These are phyloP conservation scores for Talaromyces liani DNA, from an alignment of 495 filamentous ascomycete species.

Conservation along the genomic window DNA sequence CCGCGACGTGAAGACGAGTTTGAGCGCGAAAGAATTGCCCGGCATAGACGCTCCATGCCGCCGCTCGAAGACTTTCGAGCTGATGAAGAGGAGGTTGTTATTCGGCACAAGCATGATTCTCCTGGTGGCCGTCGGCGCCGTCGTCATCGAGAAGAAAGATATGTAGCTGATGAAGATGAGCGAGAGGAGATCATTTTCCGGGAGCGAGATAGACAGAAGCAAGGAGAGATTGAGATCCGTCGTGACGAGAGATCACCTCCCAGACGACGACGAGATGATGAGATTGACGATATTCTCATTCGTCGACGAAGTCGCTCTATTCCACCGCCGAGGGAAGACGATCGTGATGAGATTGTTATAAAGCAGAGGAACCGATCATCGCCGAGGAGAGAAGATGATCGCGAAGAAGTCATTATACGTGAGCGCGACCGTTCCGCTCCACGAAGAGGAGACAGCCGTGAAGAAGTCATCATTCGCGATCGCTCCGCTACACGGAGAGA, in stretches of 20 bases:
- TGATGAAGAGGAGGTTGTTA: slow-evolving; percentile 2
- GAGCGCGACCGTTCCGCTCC: slow-evolving; percentile 12
- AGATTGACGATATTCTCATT: slow-evolving; percentile 3
- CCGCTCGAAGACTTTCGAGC: not conserved
- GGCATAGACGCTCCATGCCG: not conserved
- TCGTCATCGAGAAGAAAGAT: not conserved
- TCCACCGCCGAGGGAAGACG: slow-evolving; percentile 9
- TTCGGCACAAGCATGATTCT: slow-evolving; percentile 16
- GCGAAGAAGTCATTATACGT: slow-evolving; percentile 23
- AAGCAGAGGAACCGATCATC: slow-evolving; percentile 16
- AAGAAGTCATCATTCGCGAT: slow-evolving; percentile 23
- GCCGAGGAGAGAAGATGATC: slow-evolving; percentile 13
- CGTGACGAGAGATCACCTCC: slow-evolving; percentile 7
- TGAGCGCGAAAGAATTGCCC: not conserved
- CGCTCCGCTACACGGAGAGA: slow-evolving; percentile 6
- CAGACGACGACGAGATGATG: not conserved
- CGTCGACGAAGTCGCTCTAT: slow-evolving; percentile 18
- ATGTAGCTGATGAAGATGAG: slow-evolving; percentile 10
- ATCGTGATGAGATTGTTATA: slow-evolving; percentile 15
- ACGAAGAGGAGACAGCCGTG: slow-evolving; percentile 12
- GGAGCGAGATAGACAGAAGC: slow-evolving; percentile 5
- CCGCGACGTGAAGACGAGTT: not conserved
- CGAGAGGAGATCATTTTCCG: slow-evolving; percentile 19
- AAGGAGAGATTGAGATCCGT: slow-evolving; percentile 8
- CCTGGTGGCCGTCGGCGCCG: not conserved